Percentiles rank a stretch among this genome's conserved stretches.
phyloP scores from a whole-genome alignment of 164 flowering plant species.

The Umbellularia californica region DNA sequence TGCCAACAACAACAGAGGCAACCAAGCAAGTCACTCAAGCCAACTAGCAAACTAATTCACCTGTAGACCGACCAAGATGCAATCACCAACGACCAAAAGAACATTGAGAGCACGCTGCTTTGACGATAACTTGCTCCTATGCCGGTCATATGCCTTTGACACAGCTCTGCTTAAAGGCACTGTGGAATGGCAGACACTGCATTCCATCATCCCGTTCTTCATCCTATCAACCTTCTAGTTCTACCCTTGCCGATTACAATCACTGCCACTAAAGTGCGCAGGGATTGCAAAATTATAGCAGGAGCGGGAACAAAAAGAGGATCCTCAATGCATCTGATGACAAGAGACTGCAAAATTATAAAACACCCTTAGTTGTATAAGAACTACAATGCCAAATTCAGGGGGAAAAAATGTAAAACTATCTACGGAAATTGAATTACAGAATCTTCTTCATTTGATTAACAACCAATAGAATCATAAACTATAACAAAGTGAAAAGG shows the following conservation, averaged over 20 bases:
- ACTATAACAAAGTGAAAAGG: too few species aligned
- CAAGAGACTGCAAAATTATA: background rate
- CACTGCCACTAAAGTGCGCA: constrained; percentile 9
- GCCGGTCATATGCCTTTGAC: constrained; percentile 82
- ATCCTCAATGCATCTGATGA: constrained; percentile 5
- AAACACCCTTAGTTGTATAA: too few species aligned
- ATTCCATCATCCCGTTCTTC: constrained; percentile 84
- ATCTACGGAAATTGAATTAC: too few species aligned
- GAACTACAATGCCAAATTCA: too few species aligned
- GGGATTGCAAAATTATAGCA: background rate
- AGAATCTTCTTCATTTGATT: too few species aligned
- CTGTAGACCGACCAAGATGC: constrained; percentile 90
- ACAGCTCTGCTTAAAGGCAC: constrained; percentile 57
- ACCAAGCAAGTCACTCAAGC: background rate
- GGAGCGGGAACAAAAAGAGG: background rate
- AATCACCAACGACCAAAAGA: constrained; percentile 86
- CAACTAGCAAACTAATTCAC: constrained; percentile 25
- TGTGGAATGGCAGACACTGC: constrained; percentile 89
- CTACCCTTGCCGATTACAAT: background rate
- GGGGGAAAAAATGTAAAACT: too few species aligned
- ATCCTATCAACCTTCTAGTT: constrained; percentile 18
- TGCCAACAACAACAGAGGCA: background rate
- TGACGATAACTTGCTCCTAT: constrained; percentile 67
- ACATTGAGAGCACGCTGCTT: constrained; percentile 72
- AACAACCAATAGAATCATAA: too few species aligned